Evolutionary conservation across 176 grass and related monocot species (phyloP).

Genomic region (Ananas comosus): DNA sequence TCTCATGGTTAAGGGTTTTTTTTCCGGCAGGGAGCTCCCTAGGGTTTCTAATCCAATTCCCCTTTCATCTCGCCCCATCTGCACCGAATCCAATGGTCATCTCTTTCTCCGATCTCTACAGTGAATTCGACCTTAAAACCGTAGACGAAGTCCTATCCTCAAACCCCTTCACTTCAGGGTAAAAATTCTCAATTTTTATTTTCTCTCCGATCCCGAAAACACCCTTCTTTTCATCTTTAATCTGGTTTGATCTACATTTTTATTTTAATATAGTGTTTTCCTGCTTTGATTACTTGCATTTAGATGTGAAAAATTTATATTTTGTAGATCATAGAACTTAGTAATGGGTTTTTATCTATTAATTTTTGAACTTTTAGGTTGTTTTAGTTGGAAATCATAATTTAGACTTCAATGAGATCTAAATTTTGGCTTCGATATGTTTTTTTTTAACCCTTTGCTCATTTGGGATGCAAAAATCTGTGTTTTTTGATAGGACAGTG

Average conservation of each 20-base stretch:
- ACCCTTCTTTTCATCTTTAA: too few relatives aligned
- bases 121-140: slow-evolving; percentile 44
- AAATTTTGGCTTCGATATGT: background rate
- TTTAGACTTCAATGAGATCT: too few relatives aligned
- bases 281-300: background rate
- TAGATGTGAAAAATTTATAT: background rate
- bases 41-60: too few relatives aligned
- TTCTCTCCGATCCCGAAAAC: too few relatives aligned
- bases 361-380: background rate
- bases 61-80: too few relatives aligned
- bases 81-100: too few relatives aligned
- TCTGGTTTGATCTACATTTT: background rate
- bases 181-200: background rate
- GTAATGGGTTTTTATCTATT: background rate
- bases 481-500: too few relatives aligned
- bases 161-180: slow-evolving; percentile 78
- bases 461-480: too few relatives aligned
- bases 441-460: background rate
- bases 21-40: too few relatives aligned
- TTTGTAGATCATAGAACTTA: slow-evolving; percentile 2
- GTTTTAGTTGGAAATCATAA: background rate
- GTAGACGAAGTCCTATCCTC: slow-evolving; percentile 57
- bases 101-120: slow-evolving; percentile 41
- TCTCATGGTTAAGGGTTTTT: too few relatives aligned
- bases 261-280: background rate